These are phyloP conservation scores for Orbilia javanica DNA, from an alignment of 2,329 filamentous ascomycete genomes.

Conservation along the genomic window DNA sequence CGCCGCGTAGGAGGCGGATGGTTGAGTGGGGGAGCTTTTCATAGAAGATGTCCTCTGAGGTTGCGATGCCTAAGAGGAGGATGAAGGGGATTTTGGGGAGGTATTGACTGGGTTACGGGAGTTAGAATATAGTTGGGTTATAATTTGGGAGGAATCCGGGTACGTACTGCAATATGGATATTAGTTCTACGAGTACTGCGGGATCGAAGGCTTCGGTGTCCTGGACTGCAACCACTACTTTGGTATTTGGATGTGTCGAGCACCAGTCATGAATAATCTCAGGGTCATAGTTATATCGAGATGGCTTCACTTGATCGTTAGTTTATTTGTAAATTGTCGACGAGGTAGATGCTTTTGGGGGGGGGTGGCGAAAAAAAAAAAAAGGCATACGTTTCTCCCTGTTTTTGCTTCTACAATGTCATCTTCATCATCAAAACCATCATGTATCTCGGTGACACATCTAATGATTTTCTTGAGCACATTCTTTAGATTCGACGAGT, in stretches of 20 bases:
- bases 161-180: conserved; percentile 76
- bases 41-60: conserved; percentile 83
- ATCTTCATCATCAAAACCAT: conserved; percentile 70
- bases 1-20: conserved; percentile 76
- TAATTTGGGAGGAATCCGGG: neutral
- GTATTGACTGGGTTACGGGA: conserved; percentile 71
- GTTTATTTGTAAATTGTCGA: neutral
- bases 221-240: conserved; percentile 79
- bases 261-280: conserved; percentile 74
- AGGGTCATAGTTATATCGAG: conserved; percentile 76
- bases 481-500: conserved; percentile 80
- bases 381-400: conserved; percentile 42
- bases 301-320: conserved; percentile 17
- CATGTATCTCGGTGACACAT: conserved; percentile 71
- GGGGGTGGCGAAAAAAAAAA: neutral
- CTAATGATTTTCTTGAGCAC: conserved; percentile 79
- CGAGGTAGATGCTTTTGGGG: no score
- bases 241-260: conserved; percentile 70
- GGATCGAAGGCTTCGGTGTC: conserved; percentile 87
- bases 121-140: conserved; percentile 34
- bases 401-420: conserved; percentile 68
- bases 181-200: conserved; percentile 77
- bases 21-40: conserved; percentile 78
- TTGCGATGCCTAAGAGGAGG: conserved; percentile 82
- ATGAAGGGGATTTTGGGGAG: conserved; percentile 81